Evolutionary conservation across 2,329 filamentous ascomycete genomes (phyloP), one percentile per base, ranked within the genome.

Genomic region (Drechslerella coelobrocha): DNA sequence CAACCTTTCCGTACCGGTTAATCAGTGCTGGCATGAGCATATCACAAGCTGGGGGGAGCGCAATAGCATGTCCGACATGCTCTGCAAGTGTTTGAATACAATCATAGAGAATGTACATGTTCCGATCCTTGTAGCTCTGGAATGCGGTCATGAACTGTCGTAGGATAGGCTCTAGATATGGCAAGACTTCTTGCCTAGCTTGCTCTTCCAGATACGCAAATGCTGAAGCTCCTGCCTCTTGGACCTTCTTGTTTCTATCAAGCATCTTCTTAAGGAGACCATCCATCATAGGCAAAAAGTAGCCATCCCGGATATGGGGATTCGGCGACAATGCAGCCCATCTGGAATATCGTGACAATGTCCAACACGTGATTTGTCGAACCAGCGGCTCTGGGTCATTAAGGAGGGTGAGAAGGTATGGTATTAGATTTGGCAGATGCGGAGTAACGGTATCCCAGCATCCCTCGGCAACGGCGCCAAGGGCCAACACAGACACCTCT

Each of bases 21-120:
- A 97, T 92, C 48, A 99, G 84, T 10, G 92, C 91, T 23, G 94
- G 92, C 93, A 99, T 97, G 68, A 99, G 84, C 74, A 91, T 84
- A 73, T 89, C 85, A 41, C 92, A 87, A n/a, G 96, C 85, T 56
- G 92, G 86, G 5, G 89, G 89, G 72, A 86, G 84, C n/a, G 91
- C 89, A 73, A 99, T 83, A 31, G 89, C 86, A 5, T 88, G 87
- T 9, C 91, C 92, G 60, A 97, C 89, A 77, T 91, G 89, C 79
- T 99, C 94, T 2, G 94, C 94, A 63, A 99, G 83, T 0, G 94
- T 99, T 81, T 99, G 94, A 31, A 99, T 91, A 79, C 94, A 97
- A 80, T 99, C 94, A 81, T 99, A 99, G 31, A 99, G 85, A 60
- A 97, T 95, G 81, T 95, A 97, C 87, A 97, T 97, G 81, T 99